Evolutionary conservation across 164 flowering plant genomes (phyloP).

Genomic region (Annona squamosa): DNA sequence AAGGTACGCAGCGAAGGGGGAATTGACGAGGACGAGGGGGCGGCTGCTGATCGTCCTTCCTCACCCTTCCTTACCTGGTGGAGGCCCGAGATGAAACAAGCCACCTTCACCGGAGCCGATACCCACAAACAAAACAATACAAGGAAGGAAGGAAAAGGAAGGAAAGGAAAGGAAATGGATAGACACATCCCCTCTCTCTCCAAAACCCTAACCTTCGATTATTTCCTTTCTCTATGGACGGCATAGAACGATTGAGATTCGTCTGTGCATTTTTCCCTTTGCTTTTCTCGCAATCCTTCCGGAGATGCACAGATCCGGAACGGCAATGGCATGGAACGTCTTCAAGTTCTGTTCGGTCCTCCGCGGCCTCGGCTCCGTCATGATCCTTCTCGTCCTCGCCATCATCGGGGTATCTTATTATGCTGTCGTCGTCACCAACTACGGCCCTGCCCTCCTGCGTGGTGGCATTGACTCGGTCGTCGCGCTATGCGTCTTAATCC

Average conservation of each 20-base stretch:
- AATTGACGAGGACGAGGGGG: too few species aligned
- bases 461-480: constrained; percentile 55
- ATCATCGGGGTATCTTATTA: constrained; percentile 89
- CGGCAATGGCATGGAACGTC: constrained; percentile 32
- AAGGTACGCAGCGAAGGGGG: too few species aligned
- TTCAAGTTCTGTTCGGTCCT: constrained; percentile 35
- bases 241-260: neutral
- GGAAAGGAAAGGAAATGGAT: neutral
- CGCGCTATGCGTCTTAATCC: constrained; percentile 53
- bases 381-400: constrained; percentile 86
- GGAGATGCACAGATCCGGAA: constrained; percentile 76
- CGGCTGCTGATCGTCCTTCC: too few species aligned
- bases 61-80: too few species aligned
- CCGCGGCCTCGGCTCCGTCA: constrained; percentile 71
- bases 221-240: neutral
- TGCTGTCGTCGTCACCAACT: constrained; percentile 69
- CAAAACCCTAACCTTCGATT: neutral
- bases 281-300: neutral
- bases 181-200: neutral
- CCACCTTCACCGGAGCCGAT: too few species aligned
- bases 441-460: constrained; percentile 53
- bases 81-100: too few species aligned
- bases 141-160: too few species aligned
- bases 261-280: neutral
- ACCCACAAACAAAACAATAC: too few species aligned